These are phyloP conservation scores for Fomitopsis pinicola DNA, from an alignment of 1,284 basidiomycete species.

Conservation along the genomic window DNA sequence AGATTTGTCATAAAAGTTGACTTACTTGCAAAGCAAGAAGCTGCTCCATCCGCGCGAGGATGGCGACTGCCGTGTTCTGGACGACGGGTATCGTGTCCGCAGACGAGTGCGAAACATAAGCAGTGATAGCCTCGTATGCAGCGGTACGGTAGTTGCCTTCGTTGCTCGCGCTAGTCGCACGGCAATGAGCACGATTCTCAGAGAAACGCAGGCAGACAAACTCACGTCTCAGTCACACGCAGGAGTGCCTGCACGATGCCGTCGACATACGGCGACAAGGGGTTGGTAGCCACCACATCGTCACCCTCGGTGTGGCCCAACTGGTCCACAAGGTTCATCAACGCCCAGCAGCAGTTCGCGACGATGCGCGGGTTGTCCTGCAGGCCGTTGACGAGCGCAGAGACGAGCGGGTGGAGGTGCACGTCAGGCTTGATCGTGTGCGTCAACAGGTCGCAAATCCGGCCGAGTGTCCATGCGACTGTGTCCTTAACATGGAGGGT, in stretches of 20 bases:
- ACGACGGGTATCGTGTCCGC: slow-evolving; percentile 80
- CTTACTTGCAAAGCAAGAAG: slow-evolving; percentile 76
- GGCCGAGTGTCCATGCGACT: slow-evolving; percentile 95
- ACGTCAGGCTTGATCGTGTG: slow-evolving; percentile 86
- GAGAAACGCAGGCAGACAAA: slow-evolving; percentile 9
- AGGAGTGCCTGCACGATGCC: slow-evolving; percentile 82
- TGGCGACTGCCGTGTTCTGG: slow-evolving; percentile 78
- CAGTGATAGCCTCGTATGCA: slow-evolving; percentile 93
- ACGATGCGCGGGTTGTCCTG: slow-evolving; percentile 84
- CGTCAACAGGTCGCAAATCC: slow-evolving; percentile 91
- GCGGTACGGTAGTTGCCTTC: slow-evolving; percentile 93
- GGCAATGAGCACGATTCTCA: slow-evolving; percentile 8
- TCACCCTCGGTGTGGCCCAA: slow-evolving; percentile 64
- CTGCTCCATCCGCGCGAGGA: slow-evolving; percentile 88
- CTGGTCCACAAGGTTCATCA: slow-evolving; percentile 94
- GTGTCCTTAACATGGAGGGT: slow-evolving; percentile 93
- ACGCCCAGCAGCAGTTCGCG: slow-evolving; percentile 93
- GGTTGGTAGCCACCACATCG: slow-evolving; percentile 45
- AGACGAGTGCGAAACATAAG: slow-evolving; percentile 80
- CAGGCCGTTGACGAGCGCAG: slow-evolving; percentile 81
- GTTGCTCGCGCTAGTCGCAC: slow-evolving; percentile 62
- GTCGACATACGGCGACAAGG: slow-evolving; percentile 89
- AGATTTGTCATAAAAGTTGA: not conserved
- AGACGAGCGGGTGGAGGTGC: slow-evolving; percentile 82
- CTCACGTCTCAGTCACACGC: slow-evolving; percentile 81